Evolutionary conservation across 2,329 filamentous ascomycete species (phyloP).

Genomic region (Colletotrichum karsti): DNA sequence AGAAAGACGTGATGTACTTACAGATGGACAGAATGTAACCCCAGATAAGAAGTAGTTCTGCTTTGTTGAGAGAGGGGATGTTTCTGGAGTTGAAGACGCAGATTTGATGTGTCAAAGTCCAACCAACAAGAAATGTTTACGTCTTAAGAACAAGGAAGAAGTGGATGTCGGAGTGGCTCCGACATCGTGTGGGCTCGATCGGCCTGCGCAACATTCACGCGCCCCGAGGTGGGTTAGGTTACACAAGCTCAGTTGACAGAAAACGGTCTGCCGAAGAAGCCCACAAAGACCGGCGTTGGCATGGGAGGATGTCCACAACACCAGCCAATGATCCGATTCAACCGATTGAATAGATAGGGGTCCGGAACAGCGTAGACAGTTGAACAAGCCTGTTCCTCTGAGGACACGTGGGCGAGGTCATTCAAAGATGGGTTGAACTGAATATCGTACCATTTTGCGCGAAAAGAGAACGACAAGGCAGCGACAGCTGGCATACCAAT

Average conservation of each 20-base stretch:
- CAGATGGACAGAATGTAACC: background rate
- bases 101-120: background rate
- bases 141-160: background rate
- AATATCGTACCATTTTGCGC: background rate
- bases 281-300: background rate
- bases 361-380: background rate
- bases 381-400: background rate
- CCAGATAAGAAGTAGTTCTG: background rate
- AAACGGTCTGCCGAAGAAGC: background rate
- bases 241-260: constrained; percentile 2
- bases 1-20: background rate
- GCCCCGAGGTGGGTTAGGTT: background rate
- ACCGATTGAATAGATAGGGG: background rate
- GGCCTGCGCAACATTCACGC: background rate
- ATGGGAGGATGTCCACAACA: background rate
- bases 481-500: too few species aligned
- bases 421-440: background rate
- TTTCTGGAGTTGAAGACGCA: background rate
- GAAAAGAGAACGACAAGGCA: background rate
- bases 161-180: constrained; percentile 5
- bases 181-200: constrained; percentile 13
- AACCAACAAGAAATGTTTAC: background rate
- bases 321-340: background rate
- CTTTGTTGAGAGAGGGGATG: background rate
- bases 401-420: background rate